These are phyloP conservation scores for Suhomyces bokatorum DNA, from an alignment of 1,139 yeast species.

Conservation along the genomic window DNA sequence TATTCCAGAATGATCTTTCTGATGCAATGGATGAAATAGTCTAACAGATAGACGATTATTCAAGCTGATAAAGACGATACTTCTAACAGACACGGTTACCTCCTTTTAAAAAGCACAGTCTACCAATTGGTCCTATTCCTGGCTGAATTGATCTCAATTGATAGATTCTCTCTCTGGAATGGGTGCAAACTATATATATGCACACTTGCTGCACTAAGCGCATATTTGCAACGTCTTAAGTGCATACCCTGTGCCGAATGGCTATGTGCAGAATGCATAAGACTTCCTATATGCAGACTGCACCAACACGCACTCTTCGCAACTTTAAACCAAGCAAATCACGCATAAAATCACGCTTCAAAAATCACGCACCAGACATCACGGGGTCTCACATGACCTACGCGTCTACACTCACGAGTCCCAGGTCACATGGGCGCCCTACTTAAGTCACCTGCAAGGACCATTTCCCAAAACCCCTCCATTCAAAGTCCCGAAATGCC, in stretches of 20 bases:
- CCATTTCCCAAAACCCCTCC: not conserved
- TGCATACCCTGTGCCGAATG: not conserved
- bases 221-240: not conserved
- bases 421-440: not conserved
- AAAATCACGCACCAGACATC: not conserved
- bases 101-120: too few species aligned
- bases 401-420: not conserved
- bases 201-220: not conserved
- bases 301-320: too few species aligned
- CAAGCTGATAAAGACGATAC: too few species aligned
- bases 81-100: too few species aligned
- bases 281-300: too few species aligned
- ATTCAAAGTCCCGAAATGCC: not conserved
- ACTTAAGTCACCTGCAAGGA: not conserved
- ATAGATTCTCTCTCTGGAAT: not conserved
- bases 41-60: too few species aligned
- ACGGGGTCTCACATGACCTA: not conserved
- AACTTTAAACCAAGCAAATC: too few species aligned
- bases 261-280: too few species aligned
- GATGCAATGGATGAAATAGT: too few species aligned
- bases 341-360: too few species aligned
- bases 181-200: conserved; percentile 3
- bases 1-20: too few species aligned
- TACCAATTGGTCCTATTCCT: too few species aligned
- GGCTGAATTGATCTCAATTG: not conserved